phyloP scores from a whole-genome alignment of 805 yeast genomes.

The Yamadazyma olivae region DNA sequence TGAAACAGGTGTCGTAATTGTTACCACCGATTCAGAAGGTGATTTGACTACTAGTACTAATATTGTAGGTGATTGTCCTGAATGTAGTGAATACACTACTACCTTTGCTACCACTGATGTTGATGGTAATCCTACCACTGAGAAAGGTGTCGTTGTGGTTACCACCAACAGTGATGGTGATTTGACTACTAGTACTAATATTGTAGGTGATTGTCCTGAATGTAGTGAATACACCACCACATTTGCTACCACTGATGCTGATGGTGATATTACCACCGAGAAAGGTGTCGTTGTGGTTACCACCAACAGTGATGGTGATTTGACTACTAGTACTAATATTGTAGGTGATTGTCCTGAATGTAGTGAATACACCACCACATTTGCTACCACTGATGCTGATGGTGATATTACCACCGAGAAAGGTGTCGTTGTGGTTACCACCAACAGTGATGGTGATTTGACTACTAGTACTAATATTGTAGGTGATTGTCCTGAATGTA shows the following conservation, averaged over 20 bases:
- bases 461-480: too few relatives aligned
- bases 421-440: constrained; percentile 15
- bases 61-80: constrained; percentile 3
- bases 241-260: too few relatives aligned
- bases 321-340: too few relatives aligned
- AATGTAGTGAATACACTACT: constrained; percentile 9
- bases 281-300: constrained; percentile 9
- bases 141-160: too few relatives aligned
- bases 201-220: too few relatives aligned
- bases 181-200: too few relatives aligned
- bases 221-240: too few relatives aligned
- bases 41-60: too few relatives aligned
- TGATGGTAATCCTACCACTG: constrained; percentile 6
- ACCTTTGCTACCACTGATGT: constrained; percentile 11
- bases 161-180: too few relatives aligned
- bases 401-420: constrained; percentile 8
- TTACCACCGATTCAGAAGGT: constrained; percentile 5
- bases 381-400: too few relatives aligned
- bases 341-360: constrained; percentile 8
- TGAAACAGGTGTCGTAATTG: constrained; percentile 1
- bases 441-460: constrained; percentile 13
- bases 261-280: constrained; percentile 12
- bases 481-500: constrained; percentile 6
- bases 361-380: constrained; percentile 10
- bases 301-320: too few relatives aligned